These are phyloP conservation scores for Pseudogymnoascus sp. DNA, from an alignment of 2,329 filamentous ascomycete genomes.

Conservation along the genomic window DNA sequence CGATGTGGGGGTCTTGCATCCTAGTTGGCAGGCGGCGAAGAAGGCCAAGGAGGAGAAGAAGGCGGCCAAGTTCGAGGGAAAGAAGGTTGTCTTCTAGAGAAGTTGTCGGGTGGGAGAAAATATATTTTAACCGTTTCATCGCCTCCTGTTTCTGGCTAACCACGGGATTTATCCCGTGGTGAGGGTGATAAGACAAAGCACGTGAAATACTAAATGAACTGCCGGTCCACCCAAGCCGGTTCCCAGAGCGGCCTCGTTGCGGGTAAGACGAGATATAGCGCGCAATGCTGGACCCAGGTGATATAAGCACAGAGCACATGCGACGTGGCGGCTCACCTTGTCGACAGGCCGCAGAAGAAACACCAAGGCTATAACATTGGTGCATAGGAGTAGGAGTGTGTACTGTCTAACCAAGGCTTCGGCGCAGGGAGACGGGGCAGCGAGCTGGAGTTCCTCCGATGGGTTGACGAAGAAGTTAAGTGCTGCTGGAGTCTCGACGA, in stretches of 20 bases:
- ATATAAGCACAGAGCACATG: conserved; percentile 28
- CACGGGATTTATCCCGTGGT: neutral
- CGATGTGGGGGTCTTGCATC: conserved; percentile 47
- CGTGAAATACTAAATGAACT: conserved; percentile 22
- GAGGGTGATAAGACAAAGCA: conserved; percentile 9
- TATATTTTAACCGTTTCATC: conserved; percentile 4
- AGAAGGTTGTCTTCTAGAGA: conserved; percentile 51
- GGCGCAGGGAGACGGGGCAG: conserved; percentile 26
- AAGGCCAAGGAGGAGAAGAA: conserved; percentile 48
- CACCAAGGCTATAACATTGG: conserved; percentile 27
- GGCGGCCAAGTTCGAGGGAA: conserved; percentile 44
- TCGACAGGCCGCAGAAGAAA: conserved; percentile 25
- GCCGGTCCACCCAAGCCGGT: conserved; percentile 19
- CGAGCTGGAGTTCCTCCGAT: conserved; percentile 22
- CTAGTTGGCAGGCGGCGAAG: conserved; percentile 51
- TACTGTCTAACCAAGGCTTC: conserved; percentile 31
- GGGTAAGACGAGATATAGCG: conserved; percentile 19
- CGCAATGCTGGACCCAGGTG: conserved; percentile 27
- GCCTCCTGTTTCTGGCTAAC: neutral
- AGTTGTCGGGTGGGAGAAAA: neutral
- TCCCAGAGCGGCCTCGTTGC: conserved; percentile 1
- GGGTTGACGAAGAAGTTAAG: conserved; percentile 29
- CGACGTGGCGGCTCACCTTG: conserved; percentile 23
- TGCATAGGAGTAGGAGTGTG: conserved; percentile 28
- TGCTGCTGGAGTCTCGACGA: conserved; percentile 30